These are phyloP conservation scores for Fonsecaea monophora DNA, from an alignment of 2,329 filamentous ascomycete species.

Conservation along the genomic window DNA sequence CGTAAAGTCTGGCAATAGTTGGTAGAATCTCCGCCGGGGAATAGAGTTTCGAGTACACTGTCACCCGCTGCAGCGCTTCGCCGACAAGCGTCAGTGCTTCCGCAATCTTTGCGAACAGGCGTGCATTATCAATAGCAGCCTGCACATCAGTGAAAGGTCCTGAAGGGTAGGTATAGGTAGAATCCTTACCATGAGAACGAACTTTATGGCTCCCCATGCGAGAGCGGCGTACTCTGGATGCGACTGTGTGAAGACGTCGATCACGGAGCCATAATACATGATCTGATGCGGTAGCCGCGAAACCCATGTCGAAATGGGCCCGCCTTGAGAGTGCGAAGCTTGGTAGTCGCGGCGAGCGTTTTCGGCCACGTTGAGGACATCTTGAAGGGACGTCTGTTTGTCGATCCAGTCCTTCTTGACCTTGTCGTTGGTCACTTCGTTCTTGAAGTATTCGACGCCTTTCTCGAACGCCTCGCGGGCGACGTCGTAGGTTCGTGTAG, in stretches of 20 bases:
- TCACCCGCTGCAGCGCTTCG: slow-evolving; percentile 32
- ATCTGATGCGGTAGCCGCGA: neutral
- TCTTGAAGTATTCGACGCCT: neutral
- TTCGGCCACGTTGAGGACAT: neutral
- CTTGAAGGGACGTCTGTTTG: neutral
- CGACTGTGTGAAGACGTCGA: slow-evolving; percentile 43
- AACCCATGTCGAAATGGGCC: neutral
- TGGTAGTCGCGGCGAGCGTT: neutral
- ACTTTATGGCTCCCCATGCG: slow-evolving; percentile 44
- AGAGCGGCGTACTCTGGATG: slow-evolving; percentile 45
- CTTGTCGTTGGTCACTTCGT: neutral
- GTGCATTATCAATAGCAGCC: slow-evolving; percentile 37
- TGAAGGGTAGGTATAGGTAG: too few relatives aligned
- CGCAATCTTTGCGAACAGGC: slow-evolving; percentile 27
- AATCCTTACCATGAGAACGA: slow-evolving; percentile 25
- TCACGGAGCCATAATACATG: slow-evolving; percentile 37
- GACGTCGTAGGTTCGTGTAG: too few relatives aligned
- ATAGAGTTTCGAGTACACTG: slow-evolving; percentile 33
- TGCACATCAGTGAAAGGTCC: neutral
- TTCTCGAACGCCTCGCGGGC: neutral
- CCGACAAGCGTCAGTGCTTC: slow-evolving; percentile 35
- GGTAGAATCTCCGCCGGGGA: slow-evolving; percentile 33
- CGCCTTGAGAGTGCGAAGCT: neutral
- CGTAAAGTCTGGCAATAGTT: slow-evolving; percentile 35
- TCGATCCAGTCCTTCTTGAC: neutral